Evolutionary conservation across 495 filamentous ascomycete genomes (phyloP).

Genomic region (Podospora appendiculata): DNA sequence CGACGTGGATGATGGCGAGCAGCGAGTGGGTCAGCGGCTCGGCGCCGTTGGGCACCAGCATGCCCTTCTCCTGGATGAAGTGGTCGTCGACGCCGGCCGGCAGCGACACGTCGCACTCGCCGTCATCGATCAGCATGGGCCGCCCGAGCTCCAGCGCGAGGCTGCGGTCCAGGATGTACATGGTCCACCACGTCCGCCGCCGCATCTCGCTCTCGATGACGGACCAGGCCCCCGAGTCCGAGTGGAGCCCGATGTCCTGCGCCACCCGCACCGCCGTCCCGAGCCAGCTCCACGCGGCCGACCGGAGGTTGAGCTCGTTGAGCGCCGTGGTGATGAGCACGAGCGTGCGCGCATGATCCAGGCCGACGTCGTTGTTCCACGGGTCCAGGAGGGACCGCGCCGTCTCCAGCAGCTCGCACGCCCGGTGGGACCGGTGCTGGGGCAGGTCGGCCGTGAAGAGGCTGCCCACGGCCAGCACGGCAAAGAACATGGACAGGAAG

Average conservation of each 20-base stretch:
- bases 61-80: slow-evolving; percentile 59
- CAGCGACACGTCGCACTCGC: slow-evolving; percentile 77
- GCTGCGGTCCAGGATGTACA: slow-evolving; percentile 83
- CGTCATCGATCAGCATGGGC: slow-evolving; percentile 78
- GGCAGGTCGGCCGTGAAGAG: slow-evolving; percentile 59
- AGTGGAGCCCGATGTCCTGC: slow-evolving; percentile 82
- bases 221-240: slow-evolving; percentile 65
- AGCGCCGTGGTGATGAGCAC: slow-evolving; percentile 74
- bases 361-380: slow-evolving; percentile 73
- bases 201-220: slow-evolving; percentile 83
- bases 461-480: slow-evolving; percentile 75
- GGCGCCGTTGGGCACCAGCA: slow-evolving; percentile 41
- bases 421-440: slow-evolving; percentile 48
- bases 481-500: slow-evolving; percentile 79
- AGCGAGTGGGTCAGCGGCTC: slow-evolving; percentile 52
- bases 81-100: slow-evolving; percentile 79
- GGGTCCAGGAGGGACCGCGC: slow-evolving; percentile 65
- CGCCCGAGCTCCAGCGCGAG: slow-evolving; percentile 76
- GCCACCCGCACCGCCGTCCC: slow-evolving; percentile 77
- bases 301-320: slow-evolving; percentile 80
- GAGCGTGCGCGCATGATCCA: slow-evolving; percentile 69
- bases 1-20: slow-evolving; percentile 75
- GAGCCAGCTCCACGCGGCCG: slow-evolving; percentile 84
- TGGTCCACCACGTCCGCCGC: slow-evolving; percentile 86
- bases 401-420: slow-evolving; percentile 63